Conservation (phyloP, 768 basidiomycete genomes). For the Hygrophorus pudorinus region DNA sequence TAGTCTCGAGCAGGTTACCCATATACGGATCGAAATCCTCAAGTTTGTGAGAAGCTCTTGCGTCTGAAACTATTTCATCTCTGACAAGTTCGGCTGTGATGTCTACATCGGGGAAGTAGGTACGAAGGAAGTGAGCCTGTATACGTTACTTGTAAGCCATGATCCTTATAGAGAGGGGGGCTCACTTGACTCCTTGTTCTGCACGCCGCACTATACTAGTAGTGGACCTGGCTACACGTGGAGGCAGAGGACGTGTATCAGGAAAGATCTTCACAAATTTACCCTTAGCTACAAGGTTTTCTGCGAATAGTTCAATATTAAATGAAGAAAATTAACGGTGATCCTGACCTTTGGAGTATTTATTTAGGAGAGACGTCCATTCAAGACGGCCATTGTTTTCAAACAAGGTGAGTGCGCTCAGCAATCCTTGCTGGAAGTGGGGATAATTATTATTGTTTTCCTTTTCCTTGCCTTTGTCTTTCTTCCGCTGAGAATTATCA, state of each 20-base stretch:
- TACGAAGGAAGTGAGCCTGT: constrained; percentile 65
- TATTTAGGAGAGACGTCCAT: constrained; percentile 39
- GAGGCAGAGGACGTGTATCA: constrained; percentile 33
- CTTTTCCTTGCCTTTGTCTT: constrained; percentile 10
- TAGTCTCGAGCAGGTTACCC: constrained; percentile 42
- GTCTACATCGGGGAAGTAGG: constrained; percentile 63
- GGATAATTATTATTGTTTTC: constrained; percentile 32
- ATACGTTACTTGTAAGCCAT: background rate
- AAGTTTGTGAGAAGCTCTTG: constrained; percentile 22
- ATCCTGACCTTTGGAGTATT: constrained; percentile 14
- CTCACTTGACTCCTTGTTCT: constrained; percentile 51
- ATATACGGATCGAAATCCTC: constrained; percentile 44
- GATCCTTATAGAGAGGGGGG: background rate
- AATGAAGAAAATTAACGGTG: constrained; percentile 2
- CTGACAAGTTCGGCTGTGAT: constrained; percentile 59
- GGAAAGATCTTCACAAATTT: constrained; percentile 43
- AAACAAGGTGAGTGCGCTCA: constrained; percentile 47
- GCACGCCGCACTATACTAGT: constrained; percentile 39
- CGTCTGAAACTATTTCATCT: constrained; percentile 42
- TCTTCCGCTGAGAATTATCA: constrained; percentile 11
- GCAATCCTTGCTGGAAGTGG: constrained; percentile 43
- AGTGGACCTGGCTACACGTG: constrained; percentile 19
- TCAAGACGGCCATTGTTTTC: constrained; percentile 32
- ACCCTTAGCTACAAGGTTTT: constrained; percentile 16
- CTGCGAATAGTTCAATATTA: background rate